Percentiles rank a stretch among this genome's conserved stretches.
phyloP scores from a whole-genome alignment of 441 rosid species.

The Croton laevigatus region DNA sequence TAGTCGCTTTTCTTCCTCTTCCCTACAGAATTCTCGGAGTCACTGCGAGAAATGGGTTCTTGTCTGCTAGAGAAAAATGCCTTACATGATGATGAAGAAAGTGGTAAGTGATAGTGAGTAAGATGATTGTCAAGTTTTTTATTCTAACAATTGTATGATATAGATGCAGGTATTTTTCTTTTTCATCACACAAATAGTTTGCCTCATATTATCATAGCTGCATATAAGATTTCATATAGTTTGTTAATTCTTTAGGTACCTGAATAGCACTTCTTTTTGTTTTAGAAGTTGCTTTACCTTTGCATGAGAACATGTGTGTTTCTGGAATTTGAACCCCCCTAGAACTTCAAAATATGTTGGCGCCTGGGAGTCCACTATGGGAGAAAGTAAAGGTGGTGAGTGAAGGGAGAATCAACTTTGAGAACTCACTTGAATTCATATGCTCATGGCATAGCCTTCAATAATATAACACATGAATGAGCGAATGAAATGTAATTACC shows the following conservation, averaged over 20 bases:
- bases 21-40: conserved; percentile 85
- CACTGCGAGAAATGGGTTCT: conserved; percentile 90
- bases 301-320: neutral
- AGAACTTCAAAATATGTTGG: neutral
- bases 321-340: neutral
- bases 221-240: neutral
- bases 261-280: neutral
- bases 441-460: neutral
- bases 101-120: conserved; percentile 42
- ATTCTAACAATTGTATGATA: neutral
- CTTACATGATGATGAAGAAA: conserved; percentile 61
- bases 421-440: neutral
- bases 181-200: neutral
- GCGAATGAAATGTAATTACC: neutral
- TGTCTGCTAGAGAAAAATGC: conserved; percentile 75
- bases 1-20: conserved; percentile 21
- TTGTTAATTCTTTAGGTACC: neutral
- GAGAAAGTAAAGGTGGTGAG: neutral
- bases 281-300: neutral
- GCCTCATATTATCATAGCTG: neutral
- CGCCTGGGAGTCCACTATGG: neutral
- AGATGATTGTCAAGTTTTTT: neutral
- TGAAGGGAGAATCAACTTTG: neutral
- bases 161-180: neutral
- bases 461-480: neutral